Conservation (phyloP, 1,284 basidiomycete species). For the Marasmius fiardii region DNA sequence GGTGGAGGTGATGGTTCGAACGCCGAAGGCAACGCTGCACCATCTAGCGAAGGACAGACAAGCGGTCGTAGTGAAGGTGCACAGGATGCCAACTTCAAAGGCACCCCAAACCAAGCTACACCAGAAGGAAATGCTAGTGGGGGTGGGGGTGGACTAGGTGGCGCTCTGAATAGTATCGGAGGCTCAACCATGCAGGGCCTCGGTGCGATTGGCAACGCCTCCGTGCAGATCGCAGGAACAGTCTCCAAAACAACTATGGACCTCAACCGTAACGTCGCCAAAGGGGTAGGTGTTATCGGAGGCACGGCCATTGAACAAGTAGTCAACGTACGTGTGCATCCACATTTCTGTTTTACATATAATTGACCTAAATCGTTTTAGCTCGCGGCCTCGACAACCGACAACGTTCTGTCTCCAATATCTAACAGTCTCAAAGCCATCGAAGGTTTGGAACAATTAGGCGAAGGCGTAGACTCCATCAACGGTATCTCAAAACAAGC, state of each 20-base stretch:
- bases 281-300: slow-evolving; percentile 16
- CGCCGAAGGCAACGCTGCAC: background rate
- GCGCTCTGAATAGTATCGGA: background rate
- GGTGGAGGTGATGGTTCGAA: background rate
- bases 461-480: slow-evolving; percentile 20
- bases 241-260: slow-evolving; percentile 16
- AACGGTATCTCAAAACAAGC: slow-evolving; percentile 24
- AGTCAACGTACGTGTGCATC: slow-evolving; percentile 7
- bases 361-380: background rate
- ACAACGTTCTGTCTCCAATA: slow-evolving; percentile 23
- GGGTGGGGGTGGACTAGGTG: background rate
- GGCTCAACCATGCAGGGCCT: background rate
- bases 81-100: background rate
- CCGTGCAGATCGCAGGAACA: background rate
- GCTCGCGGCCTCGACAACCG: slow-evolving; percentile 20
- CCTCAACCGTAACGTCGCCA: slow-evolving; percentile 15
- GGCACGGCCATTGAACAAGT: slow-evolving; percentile 23
- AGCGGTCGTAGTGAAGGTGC: background rate
- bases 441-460: slow-evolving; percentile 20
- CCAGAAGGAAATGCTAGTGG: background rate
- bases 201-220: background rate
- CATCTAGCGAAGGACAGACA: background rate
- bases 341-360: background rate
- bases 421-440: slow-evolving; percentile 21
- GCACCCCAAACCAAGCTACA: background rate